phyloP scores from a whole-genome alignment of 192 early-diverging fungal genomes.

The Gonapodya prolifera region DNA sequence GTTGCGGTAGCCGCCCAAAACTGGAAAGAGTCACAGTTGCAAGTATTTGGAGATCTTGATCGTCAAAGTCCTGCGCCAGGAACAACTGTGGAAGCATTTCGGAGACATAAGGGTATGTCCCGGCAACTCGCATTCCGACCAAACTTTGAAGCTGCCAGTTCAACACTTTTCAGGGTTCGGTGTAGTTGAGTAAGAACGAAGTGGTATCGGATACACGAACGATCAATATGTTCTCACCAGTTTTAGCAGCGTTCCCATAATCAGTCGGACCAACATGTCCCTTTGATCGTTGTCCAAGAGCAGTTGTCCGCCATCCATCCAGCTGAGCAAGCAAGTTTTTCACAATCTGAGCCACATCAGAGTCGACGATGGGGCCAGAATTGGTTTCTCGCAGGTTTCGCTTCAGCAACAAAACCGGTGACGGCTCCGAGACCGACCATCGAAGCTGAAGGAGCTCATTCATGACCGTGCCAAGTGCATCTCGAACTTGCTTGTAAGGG shows the following conservation, averaged over 20 bases:
- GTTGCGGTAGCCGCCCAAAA: slow-evolving; percentile 38
- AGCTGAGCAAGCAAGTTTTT: slow-evolving; percentile 16
- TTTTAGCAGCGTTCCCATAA: slow-evolving; percentile 64
- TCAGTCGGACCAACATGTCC: slow-evolving; percentile 27
- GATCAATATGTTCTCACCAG: slow-evolving; percentile 27
- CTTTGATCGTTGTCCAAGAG: slow-evolving; percentile 17
- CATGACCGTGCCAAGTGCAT: slow-evolving; percentile 58
- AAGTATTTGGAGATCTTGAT: slow-evolving; percentile 52
- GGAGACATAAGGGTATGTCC: slow-evolving; percentile 41
- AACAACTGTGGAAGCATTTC: slow-evolving; percentile 43
- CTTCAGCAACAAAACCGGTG: slow-evolving; percentile 16
- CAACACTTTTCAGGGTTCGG: slow-evolving; percentile 29
- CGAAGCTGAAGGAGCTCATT: slow-evolving; percentile 48
- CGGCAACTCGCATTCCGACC: slow-evolving; percentile 29
- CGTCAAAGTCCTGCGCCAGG: slow-evolving; percentile 58
- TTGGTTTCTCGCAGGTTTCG: not conserved
- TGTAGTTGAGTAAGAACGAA: not conserved
- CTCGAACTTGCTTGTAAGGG: slow-evolving; percentile 86
- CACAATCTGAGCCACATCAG: slow-evolving; percentile 15
- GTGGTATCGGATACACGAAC: not conserved
- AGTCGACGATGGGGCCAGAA: not conserved
- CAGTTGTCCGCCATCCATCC: slow-evolving; percentile 20
- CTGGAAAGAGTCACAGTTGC: slow-evolving; percentile 34
- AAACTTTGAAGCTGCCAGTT: slow-evolving; percentile 51
- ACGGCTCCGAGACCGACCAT: slow-evolving; percentile 41